A percentile compares a stretch with the other conserved stretches of the same genome.
Conservation (phyloP, 2,329 filamentous ascomycete species). For the Colletotrichum sansevieriae region DNA sequence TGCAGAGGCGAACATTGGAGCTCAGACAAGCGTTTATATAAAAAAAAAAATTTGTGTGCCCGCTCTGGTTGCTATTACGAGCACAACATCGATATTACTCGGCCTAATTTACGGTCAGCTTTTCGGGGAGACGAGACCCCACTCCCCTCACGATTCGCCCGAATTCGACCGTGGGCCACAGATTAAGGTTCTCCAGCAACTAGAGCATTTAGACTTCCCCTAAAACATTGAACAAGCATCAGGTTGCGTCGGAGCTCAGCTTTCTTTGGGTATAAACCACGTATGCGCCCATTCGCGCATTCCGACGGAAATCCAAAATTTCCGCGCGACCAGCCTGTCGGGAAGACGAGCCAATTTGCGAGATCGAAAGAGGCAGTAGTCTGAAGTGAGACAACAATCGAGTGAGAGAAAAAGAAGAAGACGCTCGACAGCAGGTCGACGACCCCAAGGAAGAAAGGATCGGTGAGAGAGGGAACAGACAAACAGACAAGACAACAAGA, state of each 20-base stretch:
- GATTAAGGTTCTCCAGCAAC: slow-evolving; percentile 19
- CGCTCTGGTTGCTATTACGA: not conserved
- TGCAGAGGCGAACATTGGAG: not conserved
- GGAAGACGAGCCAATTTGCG: not conserved
- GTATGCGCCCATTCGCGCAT: slow-evolving; percentile 15
- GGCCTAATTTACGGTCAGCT: slow-evolving; percentile 13
- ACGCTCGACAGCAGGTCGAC: not conserved
- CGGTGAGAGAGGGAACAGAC: slow-evolving; percentile 2
- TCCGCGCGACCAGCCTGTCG: slow-evolving; percentile 23
- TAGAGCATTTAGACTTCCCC: slow-evolving; percentile 32
- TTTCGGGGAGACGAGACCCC: not conserved
- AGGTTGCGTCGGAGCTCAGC: slow-evolving; percentile 14
- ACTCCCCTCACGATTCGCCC: slow-evolving; percentile 7
- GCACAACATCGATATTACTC: not conserved
- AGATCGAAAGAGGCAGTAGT: not conserved
- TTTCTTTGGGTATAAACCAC: slow-evolving; percentile 30
- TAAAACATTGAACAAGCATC: slow-evolving; percentile 37
- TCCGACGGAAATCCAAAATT: slow-evolving; percentile 29
- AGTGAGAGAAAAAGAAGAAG: not conserved
- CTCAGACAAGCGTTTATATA: not conserved
- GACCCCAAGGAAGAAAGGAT: not conserved
- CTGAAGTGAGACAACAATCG: not conserved
- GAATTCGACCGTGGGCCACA: not conserved
- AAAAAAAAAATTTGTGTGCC: not conserved
- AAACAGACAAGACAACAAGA: not conserved